A percentile compares a stretch with the other conserved stretches of the same genome.
phyloP scores from a whole-genome alignment of 331 rosid species.

The Acacia concinna region DNA sequence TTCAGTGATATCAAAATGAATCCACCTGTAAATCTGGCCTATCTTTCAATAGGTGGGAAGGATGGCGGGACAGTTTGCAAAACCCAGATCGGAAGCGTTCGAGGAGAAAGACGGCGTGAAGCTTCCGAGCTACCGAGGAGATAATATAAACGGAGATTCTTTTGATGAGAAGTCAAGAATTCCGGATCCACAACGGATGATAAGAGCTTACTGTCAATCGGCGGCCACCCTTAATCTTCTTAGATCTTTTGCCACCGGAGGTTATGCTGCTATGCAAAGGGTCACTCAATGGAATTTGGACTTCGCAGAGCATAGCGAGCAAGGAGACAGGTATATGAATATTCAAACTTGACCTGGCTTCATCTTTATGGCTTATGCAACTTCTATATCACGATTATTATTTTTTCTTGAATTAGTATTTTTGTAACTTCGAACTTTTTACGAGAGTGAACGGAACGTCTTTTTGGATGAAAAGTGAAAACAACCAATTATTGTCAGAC shows the following conservation, averaged over 20 bases:
- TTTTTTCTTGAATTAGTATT: neutral
- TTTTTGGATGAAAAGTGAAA: neutral
- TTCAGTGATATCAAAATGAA: neutral
- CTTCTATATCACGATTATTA: neutral
- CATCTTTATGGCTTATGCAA: neutral
- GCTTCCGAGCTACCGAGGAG: slow-evolving; percentile 98
- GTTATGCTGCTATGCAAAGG: slow-evolving; percentile 98
- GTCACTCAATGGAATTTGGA: slow-evolving; percentile 97
- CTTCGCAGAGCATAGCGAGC: slow-evolving; percentile 89
- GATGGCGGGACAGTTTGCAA: slow-evolving; percentile 99
- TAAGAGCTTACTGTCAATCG: slow-evolving; percentile 92
- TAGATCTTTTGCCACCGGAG: slow-evolving; percentile 92
- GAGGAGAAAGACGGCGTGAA: slow-evolving; percentile 91
- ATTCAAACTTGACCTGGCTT: neutral
- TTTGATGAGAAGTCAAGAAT: slow-evolving; percentile 76
- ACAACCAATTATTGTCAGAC: neutral
- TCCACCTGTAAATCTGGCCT: neutral
- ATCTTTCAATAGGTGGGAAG: slow-evolving; percentile 68
- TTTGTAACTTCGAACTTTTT: neutral
- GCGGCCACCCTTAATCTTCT: slow-evolving; percentile 92
- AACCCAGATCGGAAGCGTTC: slow-evolving; percentile 84
- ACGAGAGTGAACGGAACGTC: neutral
- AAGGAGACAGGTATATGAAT: slow-evolving; percentile 75
- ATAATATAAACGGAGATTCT: slow-evolving; percentile 85
- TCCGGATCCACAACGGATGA: slow-evolving; percentile 95